phyloP scores from a whole-genome alignment of 169 alveolate genomes.

The Eimeria acervulina region DNA sequence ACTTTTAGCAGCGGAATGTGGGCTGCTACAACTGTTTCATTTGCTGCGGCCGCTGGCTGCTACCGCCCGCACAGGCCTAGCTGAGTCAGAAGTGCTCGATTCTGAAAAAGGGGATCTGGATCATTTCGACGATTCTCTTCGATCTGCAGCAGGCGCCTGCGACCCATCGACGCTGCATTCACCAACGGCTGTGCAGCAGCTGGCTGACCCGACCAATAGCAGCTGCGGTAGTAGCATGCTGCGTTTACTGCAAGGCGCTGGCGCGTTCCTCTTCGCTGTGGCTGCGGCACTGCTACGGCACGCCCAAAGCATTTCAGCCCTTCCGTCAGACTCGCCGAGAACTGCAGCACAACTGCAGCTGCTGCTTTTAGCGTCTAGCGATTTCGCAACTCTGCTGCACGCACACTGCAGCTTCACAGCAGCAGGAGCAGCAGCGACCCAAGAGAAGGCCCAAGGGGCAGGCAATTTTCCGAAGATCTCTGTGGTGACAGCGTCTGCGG shows the following conservation, averaged over 20 bases:
- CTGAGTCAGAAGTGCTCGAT: background rate
- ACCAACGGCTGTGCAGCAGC: conserved; percentile 21
- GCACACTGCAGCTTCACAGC: conserved; percentile 51
- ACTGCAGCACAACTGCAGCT: conserved; percentile 70
- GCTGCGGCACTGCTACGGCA: conserved; percentile 54
- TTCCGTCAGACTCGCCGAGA: conserved; percentile 22
- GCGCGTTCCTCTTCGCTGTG: conserved; percentile 51
- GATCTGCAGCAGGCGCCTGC: background rate
- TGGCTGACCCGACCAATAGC: background rate
- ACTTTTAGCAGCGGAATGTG: conserved; percentile 41
- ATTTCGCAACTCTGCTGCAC: conserved; percentile 65
- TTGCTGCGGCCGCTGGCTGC: conserved; percentile 61
- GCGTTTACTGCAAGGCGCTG: background rate
- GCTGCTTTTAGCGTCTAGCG: conserved; percentile 55
- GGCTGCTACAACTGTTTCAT: conserved; percentile 61
- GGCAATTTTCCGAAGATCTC: background rate
- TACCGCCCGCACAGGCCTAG: conserved; percentile 14
- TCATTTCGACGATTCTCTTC: background rate
- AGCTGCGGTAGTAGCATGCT: conserved; percentile 3
- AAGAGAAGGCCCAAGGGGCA: background rate
- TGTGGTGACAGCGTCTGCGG: conserved; percentile 31
- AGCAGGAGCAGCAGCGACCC: background rate
- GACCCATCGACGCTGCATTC: background rate
- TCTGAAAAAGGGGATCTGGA: background rate
- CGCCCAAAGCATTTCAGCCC: conserved; percentile 11